Base-by-base conservation (phyloP, 805 yeast genomes). In the Candida quercuum region DNA sequence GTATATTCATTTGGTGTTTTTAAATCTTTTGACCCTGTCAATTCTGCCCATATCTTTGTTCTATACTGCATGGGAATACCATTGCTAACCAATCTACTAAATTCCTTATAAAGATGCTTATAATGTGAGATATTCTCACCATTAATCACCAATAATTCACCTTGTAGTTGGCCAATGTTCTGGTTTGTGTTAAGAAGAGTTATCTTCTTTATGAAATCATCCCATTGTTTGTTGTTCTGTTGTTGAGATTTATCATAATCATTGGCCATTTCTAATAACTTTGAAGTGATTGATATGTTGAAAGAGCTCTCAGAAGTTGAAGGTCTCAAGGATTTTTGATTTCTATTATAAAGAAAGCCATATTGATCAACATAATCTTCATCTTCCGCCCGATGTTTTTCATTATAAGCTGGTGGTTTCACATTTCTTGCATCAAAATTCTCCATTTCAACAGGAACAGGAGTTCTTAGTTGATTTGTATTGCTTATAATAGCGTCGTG, bases 41-140 rank as follows among this genome's bases (percentile, higher is more conserved):
- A 60, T 43, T 76, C 77, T 11, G 66, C 54, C 82, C 82, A 76
- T 9, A 76, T 55, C 25, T 58, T 54, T 16, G 72, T 60, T 6
- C 81, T 56, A 39, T 71, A 64, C 19, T 64, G 65, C 32, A 65
- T 58, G 0, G 81, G 78, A 1, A 76, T 64, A 0, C 82, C 82
- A 18, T 57, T 56, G 22, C 56, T 49, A 4, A 72, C 67, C 13
- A 76, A 55, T 12, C 47, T 55, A 2, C 45, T 45, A 28, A 68
- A 61, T 38, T 54, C 59, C 37, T 53, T 52, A 42, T 53, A 53
- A 11, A 53, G 42, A 32, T 42, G 43, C 35, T 45, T 45, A 23
- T 45, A 33, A 18, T 45, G 43, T 14, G 51, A 42, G 12, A 71
- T 46, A 29, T 56, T 59, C 6, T 63, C 49, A 0, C 76, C 77